A percentile compares a stretch with the other conserved stretches of the same genome.
Conservation (phyloP, 495 filamentous ascomycete genomes). For the Filosporella fistucella region DNA sequence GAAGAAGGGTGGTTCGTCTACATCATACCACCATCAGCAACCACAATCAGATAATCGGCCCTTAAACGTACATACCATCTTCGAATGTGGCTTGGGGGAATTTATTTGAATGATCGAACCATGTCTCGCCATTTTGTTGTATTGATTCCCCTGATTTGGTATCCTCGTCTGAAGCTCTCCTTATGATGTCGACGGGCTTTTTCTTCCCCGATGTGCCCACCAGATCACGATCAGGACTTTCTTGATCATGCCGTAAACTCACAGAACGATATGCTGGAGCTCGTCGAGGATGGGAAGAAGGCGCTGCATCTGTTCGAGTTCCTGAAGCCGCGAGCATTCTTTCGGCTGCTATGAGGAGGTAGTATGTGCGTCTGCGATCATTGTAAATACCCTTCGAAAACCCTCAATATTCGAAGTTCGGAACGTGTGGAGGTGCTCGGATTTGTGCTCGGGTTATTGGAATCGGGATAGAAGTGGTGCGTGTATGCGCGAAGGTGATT, state of each 20-base stretch:
- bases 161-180: constrained; percentile 7
- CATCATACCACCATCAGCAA: neutral
- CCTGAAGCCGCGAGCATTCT: no score
- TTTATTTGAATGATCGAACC: constrained; percentile 43
- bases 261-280: constrained; percentile 15
- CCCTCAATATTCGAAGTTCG: no score
- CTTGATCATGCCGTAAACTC: neutral
- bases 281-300: constrained; percentile 13
- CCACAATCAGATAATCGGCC: neutral
- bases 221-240: neutral
- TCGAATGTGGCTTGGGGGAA: constrained; percentile 31
- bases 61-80: constrained; percentile 25
- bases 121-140: constrained; percentile 25
- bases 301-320: no score
- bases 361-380: neutral
- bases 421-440: no score
- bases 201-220: neutral
- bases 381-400: neutral
- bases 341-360: no score
- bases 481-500: no score
- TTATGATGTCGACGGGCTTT: neutral
- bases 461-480: no score
- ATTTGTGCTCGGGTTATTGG: no score
- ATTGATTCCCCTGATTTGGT: neutral
- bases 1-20: constrained; percentile 52